phyloP scores from a whole-genome alignment of 116 monocot species.

The Dioscorea cayenensis region DNA sequence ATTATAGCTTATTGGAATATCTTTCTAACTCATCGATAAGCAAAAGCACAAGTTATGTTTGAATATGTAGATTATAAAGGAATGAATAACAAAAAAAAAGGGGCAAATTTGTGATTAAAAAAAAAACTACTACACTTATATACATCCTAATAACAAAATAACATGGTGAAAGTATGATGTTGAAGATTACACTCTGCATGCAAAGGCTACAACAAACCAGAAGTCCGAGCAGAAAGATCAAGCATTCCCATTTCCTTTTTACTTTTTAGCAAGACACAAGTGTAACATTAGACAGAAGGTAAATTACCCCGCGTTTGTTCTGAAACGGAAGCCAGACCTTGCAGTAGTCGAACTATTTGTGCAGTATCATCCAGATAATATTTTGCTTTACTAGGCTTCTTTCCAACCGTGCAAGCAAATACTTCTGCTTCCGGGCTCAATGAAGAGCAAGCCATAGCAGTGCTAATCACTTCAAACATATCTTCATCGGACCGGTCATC shows the following conservation, averaged over 20 bases:
- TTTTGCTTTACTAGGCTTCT: slow-evolving; percentile 84
- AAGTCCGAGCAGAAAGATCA: no score
- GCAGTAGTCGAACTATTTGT: slow-evolving; percentile 69
- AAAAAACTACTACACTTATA: not conserved
- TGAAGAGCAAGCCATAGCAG: slow-evolving; percentile 22
- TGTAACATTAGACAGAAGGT: not conserved
- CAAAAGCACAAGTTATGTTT: not conserved
- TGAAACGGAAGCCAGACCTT: slow-evolving; percentile 63
- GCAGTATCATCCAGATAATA: slow-evolving; percentile 78
- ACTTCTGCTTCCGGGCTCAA: slow-evolving; percentile 43
- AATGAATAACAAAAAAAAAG: not conserved
- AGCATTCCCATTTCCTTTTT: not conserved
- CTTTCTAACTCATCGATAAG: not conserved
- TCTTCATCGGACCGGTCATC: slow-evolving; percentile 87
- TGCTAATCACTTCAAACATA: slow-evolving; percentile 80
- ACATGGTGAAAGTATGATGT: not conserved
- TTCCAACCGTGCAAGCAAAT: slow-evolving; percentile 83
- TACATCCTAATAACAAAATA: not conserved
- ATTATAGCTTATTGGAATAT: no score
- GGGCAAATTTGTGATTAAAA: not conserved
- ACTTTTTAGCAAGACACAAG: not conserved
- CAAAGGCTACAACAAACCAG: not conserved
- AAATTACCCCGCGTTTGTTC: slow-evolving; percentile 17
- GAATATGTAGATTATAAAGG: not conserved
- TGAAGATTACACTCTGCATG: not conserved